Evolutionary conservation across 1,284 basidiomycete genomes (phyloP).

Genomic region (Ganoderma sinense): DNA sequence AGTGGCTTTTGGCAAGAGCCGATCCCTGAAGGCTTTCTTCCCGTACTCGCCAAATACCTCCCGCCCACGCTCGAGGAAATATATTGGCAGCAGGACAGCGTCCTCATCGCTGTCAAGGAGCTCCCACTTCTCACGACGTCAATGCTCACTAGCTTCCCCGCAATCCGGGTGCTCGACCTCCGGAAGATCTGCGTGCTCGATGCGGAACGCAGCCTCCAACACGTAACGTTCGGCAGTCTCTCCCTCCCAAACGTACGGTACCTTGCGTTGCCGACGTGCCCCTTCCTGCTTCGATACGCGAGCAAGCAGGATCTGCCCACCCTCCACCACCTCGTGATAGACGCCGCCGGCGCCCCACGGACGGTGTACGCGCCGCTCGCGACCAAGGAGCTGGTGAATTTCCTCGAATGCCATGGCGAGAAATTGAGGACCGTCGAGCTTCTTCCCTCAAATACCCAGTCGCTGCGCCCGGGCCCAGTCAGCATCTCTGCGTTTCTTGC

Average conservation of each 20-base stretch:
- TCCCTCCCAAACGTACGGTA: conserved; percentile 30
- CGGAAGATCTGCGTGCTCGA: conserved; percentile 33
- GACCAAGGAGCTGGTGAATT: conserved; percentile 38
- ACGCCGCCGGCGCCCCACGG: conserved; percentile 26
- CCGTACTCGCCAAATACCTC: conserved; percentile 32
- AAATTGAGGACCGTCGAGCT: conserved; percentile 50
- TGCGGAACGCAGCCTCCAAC: conserved; percentile 28
- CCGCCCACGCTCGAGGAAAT: conserved; percentile 31
- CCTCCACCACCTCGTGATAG: conserved; percentile 30
- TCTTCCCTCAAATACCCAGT: conserved; percentile 44
- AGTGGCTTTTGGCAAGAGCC: conserved; percentile 35
- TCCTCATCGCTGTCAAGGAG: conserved; percentile 28
- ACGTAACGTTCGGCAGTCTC: conserved; percentile 19
- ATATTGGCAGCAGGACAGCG: conserved; percentile 36
- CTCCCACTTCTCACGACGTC: conserved; percentile 25
- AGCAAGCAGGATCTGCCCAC: conserved; percentile 30
- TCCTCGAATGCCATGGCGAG: conserved; percentile 51
- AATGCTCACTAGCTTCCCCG: conserved; percentile 26
- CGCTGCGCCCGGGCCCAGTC: conserved; percentile 40
- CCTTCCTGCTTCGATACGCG: conserved; percentile 32
- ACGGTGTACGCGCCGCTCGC: conserved; percentile 24
- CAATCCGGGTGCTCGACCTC: conserved; percentile 33
- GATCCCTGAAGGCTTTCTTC: conserved; percentile 28
- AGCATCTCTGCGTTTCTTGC: conserved; percentile 52
- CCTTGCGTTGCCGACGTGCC: conserved; percentile 31